These are phyloP conservation scores for Fraxinus albicans DNA, from an alignment of 305 asterid genomes.

Conservation along the genomic window DNA sequence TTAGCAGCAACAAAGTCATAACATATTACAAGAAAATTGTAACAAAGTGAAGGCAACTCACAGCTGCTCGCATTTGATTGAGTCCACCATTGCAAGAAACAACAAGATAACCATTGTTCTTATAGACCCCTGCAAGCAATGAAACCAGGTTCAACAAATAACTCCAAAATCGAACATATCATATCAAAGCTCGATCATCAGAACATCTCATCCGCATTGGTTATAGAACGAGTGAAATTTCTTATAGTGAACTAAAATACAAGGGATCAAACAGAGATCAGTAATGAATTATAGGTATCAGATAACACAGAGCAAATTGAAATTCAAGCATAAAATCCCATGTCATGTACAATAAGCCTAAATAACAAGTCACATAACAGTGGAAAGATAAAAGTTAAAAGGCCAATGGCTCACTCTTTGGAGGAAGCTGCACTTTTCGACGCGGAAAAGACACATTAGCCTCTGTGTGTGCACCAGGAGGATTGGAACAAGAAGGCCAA, in stretches of 20 bases:
- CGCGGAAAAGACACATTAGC: conserved; percentile 22
- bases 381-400: neutral
- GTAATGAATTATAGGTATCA: neutral
- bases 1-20: neutral
- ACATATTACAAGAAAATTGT: neutral
- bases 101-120: conserved; percentile 61
- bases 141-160: neutral
- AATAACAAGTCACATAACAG: neutral
- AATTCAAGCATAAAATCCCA: neutral
- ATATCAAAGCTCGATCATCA: neutral
- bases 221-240: neutral
- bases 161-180: neutral
- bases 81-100: conserved; percentile 84
- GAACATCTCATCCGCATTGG: neutral
- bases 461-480: conserved; percentile 24
- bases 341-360: neutral
- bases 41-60: conserved; percentile 28
- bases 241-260: neutral
- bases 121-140: conserved; percentile 49
- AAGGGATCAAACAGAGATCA: neutral
- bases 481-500: conserved; percentile 65
- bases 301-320: neutral
- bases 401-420: conserved; percentile 45
- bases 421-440: conserved; percentile 39
- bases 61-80: conserved; percentile 76